Base-by-base conservation (phyloP, 805 yeast genomes). In the Lipomyces kockii region DNA sequence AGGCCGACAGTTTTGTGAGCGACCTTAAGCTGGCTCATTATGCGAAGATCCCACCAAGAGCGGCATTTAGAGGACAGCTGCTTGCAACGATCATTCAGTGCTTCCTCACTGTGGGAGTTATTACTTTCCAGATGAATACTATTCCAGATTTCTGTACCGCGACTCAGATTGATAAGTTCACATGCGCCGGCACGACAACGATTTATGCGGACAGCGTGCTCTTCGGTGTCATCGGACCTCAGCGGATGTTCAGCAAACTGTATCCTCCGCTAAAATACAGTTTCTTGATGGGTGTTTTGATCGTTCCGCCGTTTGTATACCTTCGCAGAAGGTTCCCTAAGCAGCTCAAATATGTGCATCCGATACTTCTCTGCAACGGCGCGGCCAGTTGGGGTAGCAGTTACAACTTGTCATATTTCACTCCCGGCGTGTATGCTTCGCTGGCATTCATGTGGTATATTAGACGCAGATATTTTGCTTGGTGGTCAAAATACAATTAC, bases 401-500 rank as follows among this genome's bases (percentile, higher is more conserved):
- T 3, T 64, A 64, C 55, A 64, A 61, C 32, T 39, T 64, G 49
- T n/a, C 66, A 22, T 64, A 61, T 51, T 53, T 32, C n/a, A 61
- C 64, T 9, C 57, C 67, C 2, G 61, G 61, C n/a, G 22, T 64
- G 22, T 62, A 54, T 37, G 43, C 32, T 7, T 55, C 67, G 22
- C 35, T 53, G 32, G 53, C 55, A 9, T 88, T 87, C 79, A 86
- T 86, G 79, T 86, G 81, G 77, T 80, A 81, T 72, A 78, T 89
- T 65, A 86, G 85, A 68, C 80, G 84, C 61, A 79, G 80, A 67
- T 87, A 85, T 78, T 80, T 84, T 59, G 78, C 82, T 58, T 89
- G 92, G 92, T 89, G 92, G 92, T 87, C 87, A 55, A 88, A 88
- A 76, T 89, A 88, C 76, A 87, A 87, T 75, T 87, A 87, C 75